phyloP scores from a whole-genome alignment of 129 eudicot genomes.

The Tagetes patula region DNA sequence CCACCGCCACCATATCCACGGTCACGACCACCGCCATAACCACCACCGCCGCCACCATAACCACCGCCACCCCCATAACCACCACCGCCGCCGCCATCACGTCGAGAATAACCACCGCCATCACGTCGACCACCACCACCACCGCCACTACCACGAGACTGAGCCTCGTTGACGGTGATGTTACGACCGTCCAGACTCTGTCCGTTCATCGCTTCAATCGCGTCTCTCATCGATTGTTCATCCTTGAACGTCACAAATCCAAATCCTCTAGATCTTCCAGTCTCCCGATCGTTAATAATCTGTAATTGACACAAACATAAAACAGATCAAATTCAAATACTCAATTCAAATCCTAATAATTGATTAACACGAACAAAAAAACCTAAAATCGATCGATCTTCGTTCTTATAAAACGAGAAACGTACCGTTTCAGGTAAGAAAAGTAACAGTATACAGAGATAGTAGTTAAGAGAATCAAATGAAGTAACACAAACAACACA shows the following conservation, averaged over 20 bases:
- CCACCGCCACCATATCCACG: slow-evolving; percentile 36
- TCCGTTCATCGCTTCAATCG: slow-evolving; percentile 89
- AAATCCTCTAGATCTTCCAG: slow-evolving; percentile 86
- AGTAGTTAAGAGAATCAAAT: slow-evolving; percentile 27
- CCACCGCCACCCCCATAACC: slow-evolving; percentile 28
- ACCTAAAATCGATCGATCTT: slow-evolving; percentile 45
- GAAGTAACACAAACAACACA: slow-evolving; percentile 48
- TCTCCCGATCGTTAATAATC: slow-evolving; percentile 86
- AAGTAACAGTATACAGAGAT: slow-evolving; percentile 24
- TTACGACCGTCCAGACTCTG: slow-evolving; percentile 84
- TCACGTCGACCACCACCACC: slow-evolving; percentile 49
- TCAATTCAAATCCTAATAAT: background rate
- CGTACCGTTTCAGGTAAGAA: slow-evolving; percentile 64
- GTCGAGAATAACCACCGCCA: slow-evolving; percentile 35
- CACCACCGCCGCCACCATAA: slow-evolving; percentile 25
- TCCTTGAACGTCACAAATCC: slow-evolving; percentile 81
- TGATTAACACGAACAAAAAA: background rate
- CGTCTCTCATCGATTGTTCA: slow-evolving; percentile 69
- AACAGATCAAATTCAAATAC: slow-evolving; percentile 18
- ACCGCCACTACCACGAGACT: slow-evolving; percentile 71
- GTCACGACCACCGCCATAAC: slow-evolving; percentile 41
- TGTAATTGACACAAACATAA: slow-evolving; percentile 22
- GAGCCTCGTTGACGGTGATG: slow-evolving; percentile 93
- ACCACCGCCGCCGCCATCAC: slow-evolving; percentile 35
- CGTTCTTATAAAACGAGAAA: slow-evolving; percentile 52